Percentiles rank a stretch among this genome's conserved stretches.
Evolutionary conservation across 805 yeast species (phyloP).

Genomic region (Candida awuae): DNA sequence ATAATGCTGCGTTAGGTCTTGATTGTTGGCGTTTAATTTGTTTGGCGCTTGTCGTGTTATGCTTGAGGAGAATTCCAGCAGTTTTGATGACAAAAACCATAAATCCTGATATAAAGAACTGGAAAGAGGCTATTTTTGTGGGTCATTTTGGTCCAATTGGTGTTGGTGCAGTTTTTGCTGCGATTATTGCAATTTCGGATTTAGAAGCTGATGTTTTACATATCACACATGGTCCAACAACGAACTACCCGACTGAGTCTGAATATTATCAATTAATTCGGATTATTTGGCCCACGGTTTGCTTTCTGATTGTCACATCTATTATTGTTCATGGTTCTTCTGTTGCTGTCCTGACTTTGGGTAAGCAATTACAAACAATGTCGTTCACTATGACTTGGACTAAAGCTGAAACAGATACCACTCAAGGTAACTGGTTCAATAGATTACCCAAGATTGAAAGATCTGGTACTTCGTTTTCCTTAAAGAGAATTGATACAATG

Average conservation of each 20-base stretch:
- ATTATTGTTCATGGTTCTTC: constrained; percentile 58
- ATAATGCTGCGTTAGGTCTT: constrained; percentile 37
- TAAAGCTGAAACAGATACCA: constrained; percentile 46
- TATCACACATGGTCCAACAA: constrained; percentile 29
- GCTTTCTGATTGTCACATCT: constrained; percentile 45
- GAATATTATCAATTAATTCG: constrained; percentile 27
- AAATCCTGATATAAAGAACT: constrained; percentile 51
- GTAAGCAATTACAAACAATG: constrained; percentile 84
- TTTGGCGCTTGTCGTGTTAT: constrained; percentile 42
- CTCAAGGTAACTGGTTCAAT: constrained; percentile 81
- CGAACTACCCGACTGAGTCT: constrained; percentile 22
- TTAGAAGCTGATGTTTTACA: constrained; percentile 31
- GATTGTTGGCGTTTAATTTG: constrained; percentile 46
- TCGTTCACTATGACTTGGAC: constrained; percentile 89
- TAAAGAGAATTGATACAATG: constrained; percentile 73
- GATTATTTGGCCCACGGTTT: constrained; percentile 43
- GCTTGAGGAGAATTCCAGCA: constrained; percentile 48
- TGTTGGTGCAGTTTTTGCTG: constrained; percentile 31
- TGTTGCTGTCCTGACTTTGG: constrained; percentile 54
- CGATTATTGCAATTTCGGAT: constrained; percentile 29
- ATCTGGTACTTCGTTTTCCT: constrained; percentile 66
- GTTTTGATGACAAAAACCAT: constrained; percentile 47
- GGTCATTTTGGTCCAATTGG: constrained; percentile 80
- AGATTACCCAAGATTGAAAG: constrained; percentile 76
- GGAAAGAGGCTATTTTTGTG: constrained; percentile 63